phyloP scores from a whole-genome alignment of 73 alveolate species.

The Strombidium stylifer region DNA sequence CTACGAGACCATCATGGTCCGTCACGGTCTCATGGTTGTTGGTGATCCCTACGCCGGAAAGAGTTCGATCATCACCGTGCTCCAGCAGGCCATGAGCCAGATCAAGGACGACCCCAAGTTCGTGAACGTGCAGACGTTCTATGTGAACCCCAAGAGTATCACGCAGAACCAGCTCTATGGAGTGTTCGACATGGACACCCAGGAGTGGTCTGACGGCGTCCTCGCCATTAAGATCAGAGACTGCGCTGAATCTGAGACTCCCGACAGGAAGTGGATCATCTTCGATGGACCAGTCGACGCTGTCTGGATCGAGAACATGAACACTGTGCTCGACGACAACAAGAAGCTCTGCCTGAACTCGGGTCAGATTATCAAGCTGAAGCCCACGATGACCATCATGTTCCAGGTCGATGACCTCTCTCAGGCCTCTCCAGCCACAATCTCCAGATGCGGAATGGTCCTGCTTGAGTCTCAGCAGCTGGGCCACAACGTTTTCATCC shows the following conservation, averaged over 20 bases:
- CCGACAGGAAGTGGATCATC: conserved; percentile 91
- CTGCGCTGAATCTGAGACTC: conserved; percentile 85
- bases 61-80: conserved; percentile 78
- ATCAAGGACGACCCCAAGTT: conserved; percentile 67
- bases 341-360: conserved; percentile 94
- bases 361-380: conserved; percentile 93
- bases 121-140: conserved; percentile 37
- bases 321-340: conserved; percentile 98
- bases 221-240: conserved; percentile 84
- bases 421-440: conserved; percentile 96
- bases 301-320: conserved; percentile 99
- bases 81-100: conserved; percentile 73
- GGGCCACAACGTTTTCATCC: conserved; percentile 49
- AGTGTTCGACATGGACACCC: conserved; percentile 78
- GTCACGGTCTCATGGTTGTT: conserved; percentile 99
- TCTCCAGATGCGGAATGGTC: conserved; percentile 99
- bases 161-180: conserved; percentile 88
- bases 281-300: conserved; percentile 99
- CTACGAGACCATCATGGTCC: conserved; percentile 96
- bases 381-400: conserved; percentile 87
- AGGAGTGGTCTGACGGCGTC: conserved; percentile 96
- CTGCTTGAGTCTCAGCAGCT: conserved; percentile 94
- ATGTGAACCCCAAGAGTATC: conserved; percentile 93
- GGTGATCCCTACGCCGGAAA: conserved; percentile 94
- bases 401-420: conserved; percentile 94